Base-by-base conservation (phyloP, 257 asterid species). In the Prunella vulgaris region DNA sequence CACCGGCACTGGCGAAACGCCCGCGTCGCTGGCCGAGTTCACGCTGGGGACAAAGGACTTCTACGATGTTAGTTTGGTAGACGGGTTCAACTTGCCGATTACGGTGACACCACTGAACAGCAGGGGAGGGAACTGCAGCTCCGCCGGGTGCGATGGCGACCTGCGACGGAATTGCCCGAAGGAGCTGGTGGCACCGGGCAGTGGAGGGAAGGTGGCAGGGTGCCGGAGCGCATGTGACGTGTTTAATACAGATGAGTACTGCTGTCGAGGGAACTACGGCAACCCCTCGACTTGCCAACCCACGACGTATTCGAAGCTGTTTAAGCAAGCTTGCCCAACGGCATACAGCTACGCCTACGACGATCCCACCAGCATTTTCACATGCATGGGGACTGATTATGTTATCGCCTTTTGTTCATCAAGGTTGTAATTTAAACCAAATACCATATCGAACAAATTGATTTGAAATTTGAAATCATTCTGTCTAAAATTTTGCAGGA, bases 311-410 rank as follows among this genome's bases (percentile, higher is more conserved):
- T 93, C 99, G 0, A 85, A 79, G 79, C 51, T 14, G 42, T 93
- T 93, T 42, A 93, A 93, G 79, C 48, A 84, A 24, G 91, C 88
- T 0, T 93, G 99, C 76, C 97, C 99, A 0, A 32, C 80, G 8
- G 88, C 97, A 15, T 93, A 93, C 71, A 93, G 98, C 70, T 93
- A 93, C 18, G 98, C 98, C 0, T 93, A 93, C 58, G 98, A 93
- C 72, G 98, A 93, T 40, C 98, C 97, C 0, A 71, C 86, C 4
- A 93, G 98, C 37, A 83, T 93, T 8, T 93, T 85, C 49, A 87
- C 88, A 0, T 93, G 98, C 73, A 57, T 85, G 0, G 91, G 84
- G 0, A 21, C 94, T 0, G 97, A 93, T 33, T 93, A 93, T 56
- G 86, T 86, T 6, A 53, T 93, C 17, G 76, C 97, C 10, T 93